Base-by-base conservation (phyloP, 176 grass and related monocot genomes). In the Dactylis glomerata region DNA sequence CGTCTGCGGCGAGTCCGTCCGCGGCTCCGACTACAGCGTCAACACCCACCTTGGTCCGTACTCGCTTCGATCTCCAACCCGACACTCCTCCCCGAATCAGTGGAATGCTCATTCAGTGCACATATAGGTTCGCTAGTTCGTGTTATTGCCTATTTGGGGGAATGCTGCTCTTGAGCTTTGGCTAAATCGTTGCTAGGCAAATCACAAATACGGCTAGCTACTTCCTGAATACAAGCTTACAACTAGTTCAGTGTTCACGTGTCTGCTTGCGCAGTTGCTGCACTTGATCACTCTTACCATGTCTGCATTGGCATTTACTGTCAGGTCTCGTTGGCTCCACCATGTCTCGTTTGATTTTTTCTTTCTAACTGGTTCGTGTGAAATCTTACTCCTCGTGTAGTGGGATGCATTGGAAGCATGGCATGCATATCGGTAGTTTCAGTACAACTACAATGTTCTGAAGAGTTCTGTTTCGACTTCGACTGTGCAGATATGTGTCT, bases 41-140 rank as follows among this genome's bases (percentile, higher is more conserved):
- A 99, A 96, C 49, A 74, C 86, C 5, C 91, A 96, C 86, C 87
- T 94, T n/a, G 96, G 96, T 96, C 20, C 37, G 88, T 77, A 42
- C 38, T 0, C 78, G 42, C 3, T 0, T 1, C n/a, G n/a, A n/a
- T 7, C 26, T n/a, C 10, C 23, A 65, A 22, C 46, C 27, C 31
- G 10, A 19, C 12, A 7, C 14, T 63, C 34, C 3, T 42, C 27
- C 27, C 54, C 20, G 72, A 54, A 40, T 42, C 16, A 24, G 23
- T 46, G 24, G 10, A 50, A 22, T 63, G 59, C 8, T 63, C 34
- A 17, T 1, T 24, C 59, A 23, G 2, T 58, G 56, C 8, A 22
- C 28, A 3, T 31, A 3, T 37, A 19, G 23, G 55, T 22, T 50
- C 73, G 37, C 20, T 67, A 44, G 30, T 22, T 6, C 42, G 45